phyloP scores from a whole-genome alignment of 208 protist genomes.

The Leishmania amazonensis region DNA sequence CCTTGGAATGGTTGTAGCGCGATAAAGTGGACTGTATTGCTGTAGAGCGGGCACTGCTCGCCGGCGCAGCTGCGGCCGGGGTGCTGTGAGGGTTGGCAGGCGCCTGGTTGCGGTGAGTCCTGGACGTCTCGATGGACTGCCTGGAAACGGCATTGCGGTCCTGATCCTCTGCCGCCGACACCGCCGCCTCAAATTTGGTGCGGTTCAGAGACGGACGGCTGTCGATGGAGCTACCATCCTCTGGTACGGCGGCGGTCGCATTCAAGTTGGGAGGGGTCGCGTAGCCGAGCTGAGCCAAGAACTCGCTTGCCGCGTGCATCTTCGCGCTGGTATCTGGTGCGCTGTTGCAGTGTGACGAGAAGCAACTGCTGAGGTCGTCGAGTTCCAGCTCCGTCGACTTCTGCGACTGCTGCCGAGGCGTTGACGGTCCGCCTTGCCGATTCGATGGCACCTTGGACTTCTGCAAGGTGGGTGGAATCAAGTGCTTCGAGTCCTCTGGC shows the following conservation, averaged over 20 bases:
- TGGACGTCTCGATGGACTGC: conserved; percentile 10
- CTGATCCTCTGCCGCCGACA: background rate
- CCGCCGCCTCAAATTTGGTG: background rate
- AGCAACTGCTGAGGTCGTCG: background rate
- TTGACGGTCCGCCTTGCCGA: background rate
- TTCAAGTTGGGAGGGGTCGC: background rate
- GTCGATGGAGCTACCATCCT: background rate
- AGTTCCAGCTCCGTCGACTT: background rate
- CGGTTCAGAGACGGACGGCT: conserved; percentile 14
- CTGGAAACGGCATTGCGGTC: background rate
- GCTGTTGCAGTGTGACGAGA: background rate
- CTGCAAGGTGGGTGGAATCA: background rate
- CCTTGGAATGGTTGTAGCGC: conserved; percentile 3
- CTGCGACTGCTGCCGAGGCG: background rate
- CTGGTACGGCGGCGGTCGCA: background rate
- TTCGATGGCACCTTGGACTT: background rate
- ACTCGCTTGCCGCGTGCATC: background rate
- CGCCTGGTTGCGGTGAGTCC: background rate
- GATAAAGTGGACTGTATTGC: background rate
- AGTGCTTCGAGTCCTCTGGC: background rate
- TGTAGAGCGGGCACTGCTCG: background rate
- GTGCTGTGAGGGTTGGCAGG: background rate
- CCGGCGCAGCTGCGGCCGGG: background rate
- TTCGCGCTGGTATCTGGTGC: background rate
- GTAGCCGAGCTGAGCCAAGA: background rate